Evolutionary conservation across 1,284 basidiomycete genomes (phyloP).

Genomic region (Austroboletus novae-zelandiae): DNA sequence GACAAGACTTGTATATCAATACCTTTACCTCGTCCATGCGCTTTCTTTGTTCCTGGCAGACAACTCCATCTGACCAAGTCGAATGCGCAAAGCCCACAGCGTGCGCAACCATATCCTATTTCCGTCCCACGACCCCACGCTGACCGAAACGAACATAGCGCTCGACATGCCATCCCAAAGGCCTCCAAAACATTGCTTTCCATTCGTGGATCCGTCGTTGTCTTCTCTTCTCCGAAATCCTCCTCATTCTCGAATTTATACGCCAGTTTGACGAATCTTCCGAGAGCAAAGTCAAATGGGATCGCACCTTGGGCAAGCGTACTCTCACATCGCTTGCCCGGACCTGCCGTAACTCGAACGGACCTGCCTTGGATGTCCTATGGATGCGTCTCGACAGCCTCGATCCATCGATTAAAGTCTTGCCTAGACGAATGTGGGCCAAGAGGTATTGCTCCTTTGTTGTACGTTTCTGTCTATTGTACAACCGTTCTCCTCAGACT

Average conservation of each 20-base stretch:
- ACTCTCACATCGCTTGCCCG: constrained; percentile 24
- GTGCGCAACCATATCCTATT: constrained; percentile 4
- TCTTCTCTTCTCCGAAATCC: constrained; percentile 25
- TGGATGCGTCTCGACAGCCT: constrained; percentile 27
- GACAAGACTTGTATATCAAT: not conserved
- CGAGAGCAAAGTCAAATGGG: constrained; percentile 16
- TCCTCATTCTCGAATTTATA: constrained; percentile 23
- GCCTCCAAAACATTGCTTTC: not conserved
- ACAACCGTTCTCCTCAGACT: constrained; percentile 9
- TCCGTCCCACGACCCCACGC: not conserved
- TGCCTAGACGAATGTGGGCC: constrained; percentile 25
- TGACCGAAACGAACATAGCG: constrained; percentile 3
- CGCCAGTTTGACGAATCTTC: constrained; percentile 20
- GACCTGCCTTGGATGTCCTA: constrained; percentile 21
- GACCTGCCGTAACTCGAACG: constrained; percentile 25
- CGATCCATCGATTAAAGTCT: constrained; percentile 25
- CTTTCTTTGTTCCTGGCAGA: not conserved
- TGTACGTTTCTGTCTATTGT: constrained; percentile 7
- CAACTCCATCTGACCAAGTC: not conserved
- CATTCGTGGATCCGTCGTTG: constrained; percentile 22
- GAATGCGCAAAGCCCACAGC: not conserved
- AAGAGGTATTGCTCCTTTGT: constrained; percentile 17
- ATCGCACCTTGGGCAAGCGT: constrained; percentile 17
- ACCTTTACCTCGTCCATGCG: not conserved
- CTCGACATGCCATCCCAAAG: not conserved